Conservation (phyloP, 2,329 filamentous ascomycete species). For the Arthrocladium fulminans region DNA sequence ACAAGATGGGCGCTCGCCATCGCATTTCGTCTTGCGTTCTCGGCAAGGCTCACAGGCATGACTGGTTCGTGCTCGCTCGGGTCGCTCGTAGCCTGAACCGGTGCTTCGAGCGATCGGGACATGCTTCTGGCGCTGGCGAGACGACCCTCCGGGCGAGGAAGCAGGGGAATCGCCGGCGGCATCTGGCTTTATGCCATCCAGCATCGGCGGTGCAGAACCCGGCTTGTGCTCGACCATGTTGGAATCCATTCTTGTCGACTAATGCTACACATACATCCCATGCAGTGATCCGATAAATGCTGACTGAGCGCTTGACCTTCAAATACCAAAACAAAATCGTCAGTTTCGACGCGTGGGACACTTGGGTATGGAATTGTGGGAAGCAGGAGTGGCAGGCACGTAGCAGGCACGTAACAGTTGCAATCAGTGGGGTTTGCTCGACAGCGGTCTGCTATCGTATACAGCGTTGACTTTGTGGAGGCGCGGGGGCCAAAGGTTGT, state of each 20-base stretch:
- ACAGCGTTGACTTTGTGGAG: too few relatives aligned
- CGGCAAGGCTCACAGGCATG: slow-evolving; percentile 23
- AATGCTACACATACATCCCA: not conserved
- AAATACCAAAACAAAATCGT: too few relatives aligned
- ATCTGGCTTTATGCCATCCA: not conserved
- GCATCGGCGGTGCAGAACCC: not conserved
- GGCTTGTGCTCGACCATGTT: not conserved
- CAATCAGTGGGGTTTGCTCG: too few relatives aligned
- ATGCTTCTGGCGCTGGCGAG: slow-evolving; percentile 4
- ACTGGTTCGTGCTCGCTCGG: slow-evolving; percentile 21
- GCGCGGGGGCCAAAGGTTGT: too few relatives aligned
- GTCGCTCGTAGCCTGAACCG: slow-evolving; percentile 18
- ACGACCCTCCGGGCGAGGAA: slow-evolving; percentile 3
- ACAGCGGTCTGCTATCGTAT: too few relatives aligned
- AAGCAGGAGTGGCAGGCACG: too few relatives aligned
- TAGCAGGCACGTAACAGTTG: too few relatives aligned
- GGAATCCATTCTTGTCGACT: not conserved
- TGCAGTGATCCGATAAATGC: too few relatives aligned
- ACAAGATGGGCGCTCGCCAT: slow-evolving; percentile 21
- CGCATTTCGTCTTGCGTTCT: slow-evolving; percentile 24
- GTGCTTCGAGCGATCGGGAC: slow-evolving; percentile 12
- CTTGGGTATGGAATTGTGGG: too few relatives aligned
- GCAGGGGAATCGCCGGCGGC: not conserved
- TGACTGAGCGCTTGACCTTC: too few relatives aligned
- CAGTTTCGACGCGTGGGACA: too few relatives aligned